phyloP scores from a whole-genome alignment of 345 rosid species.

The Boechera divaricarpa region DNA sequence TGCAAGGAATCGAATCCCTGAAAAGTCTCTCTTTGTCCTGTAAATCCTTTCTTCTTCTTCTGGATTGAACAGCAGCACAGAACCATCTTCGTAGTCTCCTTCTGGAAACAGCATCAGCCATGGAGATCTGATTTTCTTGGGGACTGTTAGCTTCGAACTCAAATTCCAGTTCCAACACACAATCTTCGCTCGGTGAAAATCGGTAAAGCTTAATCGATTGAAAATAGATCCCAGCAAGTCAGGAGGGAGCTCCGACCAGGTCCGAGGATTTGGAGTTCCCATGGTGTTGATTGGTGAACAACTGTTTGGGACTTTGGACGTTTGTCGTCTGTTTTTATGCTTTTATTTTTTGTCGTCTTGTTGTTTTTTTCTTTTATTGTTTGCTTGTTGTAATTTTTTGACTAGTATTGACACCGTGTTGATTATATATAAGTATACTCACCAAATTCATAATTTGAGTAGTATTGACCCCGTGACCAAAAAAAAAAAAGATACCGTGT shows the following conservation, averaged over 20 bases:
- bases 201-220: not conserved
- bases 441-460: no score
- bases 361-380: no score
- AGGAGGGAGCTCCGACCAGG: not conserved
- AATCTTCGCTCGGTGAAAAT: not conserved
- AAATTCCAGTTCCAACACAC: not conserved
- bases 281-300: not conserved
- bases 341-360: no score
- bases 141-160: not conserved
- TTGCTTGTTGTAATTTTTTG: not conserved
- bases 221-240: not conserved
- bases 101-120: not conserved
- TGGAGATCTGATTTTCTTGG: not conserved
- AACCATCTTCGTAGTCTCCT: not conserved
- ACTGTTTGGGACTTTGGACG: not conserved
- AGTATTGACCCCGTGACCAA: no score
- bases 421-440: no score
- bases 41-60: not conserved
- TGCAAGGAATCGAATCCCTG: not conserved
- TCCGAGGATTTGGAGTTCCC: not conserved
- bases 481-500: no score
- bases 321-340: no score
- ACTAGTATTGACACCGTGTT: no score
- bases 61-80: not conserved
- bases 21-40: not conserved